These are phyloP conservation scores for Nakazawaea populi DNA, from an alignment of 805 yeast species.

Conservation along the genomic window DNA sequence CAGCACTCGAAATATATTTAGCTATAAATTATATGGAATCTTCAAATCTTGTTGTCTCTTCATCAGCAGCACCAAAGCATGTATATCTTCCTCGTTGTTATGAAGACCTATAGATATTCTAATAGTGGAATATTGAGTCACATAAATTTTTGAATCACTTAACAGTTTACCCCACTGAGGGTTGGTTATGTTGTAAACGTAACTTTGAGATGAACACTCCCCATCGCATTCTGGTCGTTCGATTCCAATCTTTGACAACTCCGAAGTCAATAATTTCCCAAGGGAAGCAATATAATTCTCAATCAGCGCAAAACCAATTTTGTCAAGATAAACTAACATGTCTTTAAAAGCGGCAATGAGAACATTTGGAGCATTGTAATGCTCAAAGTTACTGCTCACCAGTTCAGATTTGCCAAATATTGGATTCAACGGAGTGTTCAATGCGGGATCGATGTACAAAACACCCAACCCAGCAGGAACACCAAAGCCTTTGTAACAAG, in stretches of 20 bases:
- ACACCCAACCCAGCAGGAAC: conserved; percentile 17
- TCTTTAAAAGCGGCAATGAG: conserved; percentile 6
- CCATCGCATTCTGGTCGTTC: not conserved
- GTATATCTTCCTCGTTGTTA: not conserved
- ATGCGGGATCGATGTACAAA: conserved; percentile 1
- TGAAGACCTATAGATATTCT: conserved; percentile 1
- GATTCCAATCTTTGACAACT: not conserved
- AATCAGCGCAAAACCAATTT: not conserved
- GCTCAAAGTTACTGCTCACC: conserved; percentile 30
- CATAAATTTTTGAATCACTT: not conserved
- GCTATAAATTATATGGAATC: not conserved
- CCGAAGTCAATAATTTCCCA: not conserved
- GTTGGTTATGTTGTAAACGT: conserved; percentile 1
- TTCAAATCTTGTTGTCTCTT: not conserved
- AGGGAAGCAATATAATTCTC: not conserved
- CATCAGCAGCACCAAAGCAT: not conserved
- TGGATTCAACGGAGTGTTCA: not conserved
- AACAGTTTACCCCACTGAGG: conserved; percentile 1
- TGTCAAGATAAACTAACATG: not conserved
- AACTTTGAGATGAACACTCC: not conserved
- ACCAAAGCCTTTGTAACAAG: conserved; percentile 3
- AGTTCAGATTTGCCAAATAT: conserved; percentile 26
- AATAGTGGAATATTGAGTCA: not conserved
- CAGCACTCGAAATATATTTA: not conserved
- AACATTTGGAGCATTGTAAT: conserved; percentile 15